Conservation (phyloP, 352 stramenopile genomes). For the Globisporangium takayamanum region DNA sequence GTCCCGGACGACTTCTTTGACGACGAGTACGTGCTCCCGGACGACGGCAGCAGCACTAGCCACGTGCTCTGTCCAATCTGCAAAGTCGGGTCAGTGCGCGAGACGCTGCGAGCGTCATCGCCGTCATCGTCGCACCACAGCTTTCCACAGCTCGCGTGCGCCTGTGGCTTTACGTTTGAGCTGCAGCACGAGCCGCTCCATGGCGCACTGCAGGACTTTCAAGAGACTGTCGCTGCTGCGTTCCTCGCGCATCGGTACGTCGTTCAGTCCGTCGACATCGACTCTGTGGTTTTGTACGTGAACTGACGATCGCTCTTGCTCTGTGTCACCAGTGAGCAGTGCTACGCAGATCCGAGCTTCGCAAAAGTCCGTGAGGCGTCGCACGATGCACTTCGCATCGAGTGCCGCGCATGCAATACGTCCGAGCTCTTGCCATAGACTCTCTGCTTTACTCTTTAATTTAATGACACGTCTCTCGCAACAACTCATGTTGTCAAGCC, state of each 20-base stretch:
- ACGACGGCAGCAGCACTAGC: constrained; percentile 1
- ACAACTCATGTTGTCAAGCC: too few species aligned
- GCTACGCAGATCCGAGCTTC: constrained; percentile 42
- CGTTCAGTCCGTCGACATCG: not conserved
- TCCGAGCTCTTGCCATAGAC: constrained; percentile 2
- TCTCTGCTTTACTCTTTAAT: not conserved
- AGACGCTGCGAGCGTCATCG: constrained; percentile 8
- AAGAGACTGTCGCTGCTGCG: constrained; percentile 44
- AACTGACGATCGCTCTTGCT: not conserved
- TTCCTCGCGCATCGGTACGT: constrained; percentile 55
- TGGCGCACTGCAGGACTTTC: constrained; percentile 50
- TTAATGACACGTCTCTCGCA: not conserved
- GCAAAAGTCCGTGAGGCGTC: constrained; percentile 22
- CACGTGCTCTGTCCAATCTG: constrained; percentile 48
- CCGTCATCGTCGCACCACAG: not conserved
- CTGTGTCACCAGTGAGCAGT: constrained; percentile 25
- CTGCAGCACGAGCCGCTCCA: constrained; percentile 42
- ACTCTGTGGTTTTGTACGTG: not conserved
- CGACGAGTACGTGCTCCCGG: constrained; percentile 3
- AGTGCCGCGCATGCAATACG: constrained; percentile 8
- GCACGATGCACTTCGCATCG: constrained; percentile 7
- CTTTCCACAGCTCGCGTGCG: constrained; percentile 28
- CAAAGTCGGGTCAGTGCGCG: constrained; percentile 29
- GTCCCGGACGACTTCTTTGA: constrained; percentile 14
- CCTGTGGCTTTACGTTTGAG: constrained; percentile 47